phyloP scores from a whole-genome alignment of 805 yeast genomes.

The Kodamaea neixiangensis region DNA sequence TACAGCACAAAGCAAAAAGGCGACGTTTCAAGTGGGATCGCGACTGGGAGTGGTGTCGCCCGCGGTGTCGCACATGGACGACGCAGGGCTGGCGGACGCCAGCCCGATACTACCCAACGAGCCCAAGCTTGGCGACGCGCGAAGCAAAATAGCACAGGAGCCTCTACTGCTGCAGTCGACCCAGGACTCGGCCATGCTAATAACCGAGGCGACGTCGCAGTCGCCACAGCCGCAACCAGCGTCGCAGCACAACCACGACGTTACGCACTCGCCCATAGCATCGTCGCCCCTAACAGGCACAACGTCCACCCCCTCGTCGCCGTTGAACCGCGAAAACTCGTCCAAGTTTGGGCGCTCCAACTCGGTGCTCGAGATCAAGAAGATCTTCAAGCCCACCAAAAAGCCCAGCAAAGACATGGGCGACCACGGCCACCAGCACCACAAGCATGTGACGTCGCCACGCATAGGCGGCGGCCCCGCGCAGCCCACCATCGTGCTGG shows the following conservation, averaged over 20 bases:
- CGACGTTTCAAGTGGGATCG: neutral
- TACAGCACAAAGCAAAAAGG: no score
- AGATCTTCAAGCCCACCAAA: constrained; percentile 65
- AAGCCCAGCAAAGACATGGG: constrained; percentile 15
- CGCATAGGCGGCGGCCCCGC: constrained; percentile 1
- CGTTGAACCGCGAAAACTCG: constrained; percentile 4
- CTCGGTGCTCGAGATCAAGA: constrained; percentile 72
- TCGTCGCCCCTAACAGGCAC: constrained; percentile 1
- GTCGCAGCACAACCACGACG: neutral
- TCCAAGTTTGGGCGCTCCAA: constrained; percentile 31
- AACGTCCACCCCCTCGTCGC: constrained; percentile 5
- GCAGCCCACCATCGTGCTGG: constrained; percentile 3
- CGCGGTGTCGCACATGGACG: constrained; percentile 1
- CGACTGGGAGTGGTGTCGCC: neutral
- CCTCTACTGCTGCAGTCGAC: constrained; percentile 11
- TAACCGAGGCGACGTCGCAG: neutral
- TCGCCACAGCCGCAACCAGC: neutral
- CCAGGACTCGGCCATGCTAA: neutral
- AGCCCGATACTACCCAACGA: constrained; percentile 6
- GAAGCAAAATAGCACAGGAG: neutral
- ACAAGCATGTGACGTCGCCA: constrained; percentile 1
- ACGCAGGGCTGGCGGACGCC: neutral
- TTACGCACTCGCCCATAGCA: neutral
- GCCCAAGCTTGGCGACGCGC: neutral
- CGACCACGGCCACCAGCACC: neutral